phyloP scores from a whole-genome alignment of 2,329 filamentous ascomycete species.

The Penicillium expansum region DNA sequence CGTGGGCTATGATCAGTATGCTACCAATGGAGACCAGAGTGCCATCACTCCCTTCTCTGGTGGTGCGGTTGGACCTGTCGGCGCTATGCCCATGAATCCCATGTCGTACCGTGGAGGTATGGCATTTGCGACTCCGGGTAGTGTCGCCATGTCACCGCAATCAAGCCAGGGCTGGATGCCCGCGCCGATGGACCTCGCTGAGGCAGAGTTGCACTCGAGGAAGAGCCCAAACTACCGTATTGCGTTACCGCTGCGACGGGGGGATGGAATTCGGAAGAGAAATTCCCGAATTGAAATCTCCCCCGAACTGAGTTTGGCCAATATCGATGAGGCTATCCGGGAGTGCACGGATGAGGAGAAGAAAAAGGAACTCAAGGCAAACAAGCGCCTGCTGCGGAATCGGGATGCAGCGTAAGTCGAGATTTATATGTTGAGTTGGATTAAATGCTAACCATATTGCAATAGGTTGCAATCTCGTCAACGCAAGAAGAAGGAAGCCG shows the following conservation, averaged over 20 bases:
- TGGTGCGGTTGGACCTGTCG: conserved; percentile 43
- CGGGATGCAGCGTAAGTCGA: conserved; percentile 86
- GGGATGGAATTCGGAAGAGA: conserved; percentile 96
- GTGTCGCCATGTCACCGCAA: conserved; percentile 60
- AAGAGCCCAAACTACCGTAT: conserved; percentile 65
- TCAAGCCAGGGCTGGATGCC: conserved; percentile 58
- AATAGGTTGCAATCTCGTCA: conserved; percentile 87
- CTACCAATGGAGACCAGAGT: conserved; percentile 50
- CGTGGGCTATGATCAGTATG: conserved; percentile 65
- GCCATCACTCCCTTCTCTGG: conserved; percentile 44
- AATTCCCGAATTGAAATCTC: conserved; percentile 98
- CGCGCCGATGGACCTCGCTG: conserved; percentile 48
- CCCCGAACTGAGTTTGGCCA: conserved; percentile 84
- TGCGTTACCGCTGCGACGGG: conserved; percentile 72
- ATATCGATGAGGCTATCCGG: conserved; percentile 89
- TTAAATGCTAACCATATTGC: neutral
- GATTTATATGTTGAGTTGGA: conserved; percentile 11
- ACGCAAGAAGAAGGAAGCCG: conserved; percentile 97
- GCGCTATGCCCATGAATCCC: conserved; percentile 37
- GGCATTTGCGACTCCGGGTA: conserved; percentile 48
- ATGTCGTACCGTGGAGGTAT: conserved; percentile 49
- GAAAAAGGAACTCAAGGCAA: conserved; percentile 96
- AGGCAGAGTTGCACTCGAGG: conserved; percentile 53
- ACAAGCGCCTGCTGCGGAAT: conserved; percentile 88
- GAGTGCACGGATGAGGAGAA: conserved; percentile 79